phyloP scores from a whole-genome alignment of 2,329 filamentous ascomycete genomes.

The Dothistroma septosporum region DNA sequence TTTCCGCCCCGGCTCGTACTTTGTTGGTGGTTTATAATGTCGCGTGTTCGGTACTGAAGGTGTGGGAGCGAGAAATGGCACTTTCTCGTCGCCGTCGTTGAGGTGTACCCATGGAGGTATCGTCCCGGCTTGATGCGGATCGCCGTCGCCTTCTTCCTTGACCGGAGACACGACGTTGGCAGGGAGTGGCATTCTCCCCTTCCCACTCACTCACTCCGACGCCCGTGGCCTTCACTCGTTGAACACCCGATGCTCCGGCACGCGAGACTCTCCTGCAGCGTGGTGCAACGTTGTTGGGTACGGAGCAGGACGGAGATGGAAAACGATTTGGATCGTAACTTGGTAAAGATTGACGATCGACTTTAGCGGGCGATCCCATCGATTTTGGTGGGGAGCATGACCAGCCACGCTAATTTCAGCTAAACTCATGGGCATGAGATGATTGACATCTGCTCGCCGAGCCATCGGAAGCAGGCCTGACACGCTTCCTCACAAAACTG shows the following conservation, averaged over 20 bases:
- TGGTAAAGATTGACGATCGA: not conserved
- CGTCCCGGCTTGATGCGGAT: slow-evolving; percentile 27
- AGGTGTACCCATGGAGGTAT: slow-evolving; percentile 38
- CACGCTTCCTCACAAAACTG: not conserved
- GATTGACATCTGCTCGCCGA: not conserved
- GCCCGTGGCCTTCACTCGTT: not conserved
- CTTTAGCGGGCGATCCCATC: not conserved
- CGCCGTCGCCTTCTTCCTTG: slow-evolving; percentile 14
- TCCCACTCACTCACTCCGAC: not conserved
- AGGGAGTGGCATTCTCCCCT: not conserved
- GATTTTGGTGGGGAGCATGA: not conserved
- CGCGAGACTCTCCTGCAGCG: not conserved
- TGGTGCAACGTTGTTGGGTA: not conserved
- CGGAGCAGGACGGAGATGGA: not conserved
- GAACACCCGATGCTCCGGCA: not conserved
- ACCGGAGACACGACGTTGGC: not conserved
- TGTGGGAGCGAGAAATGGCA: slow-evolving; percentile 21
- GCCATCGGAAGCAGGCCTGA: not conserved
- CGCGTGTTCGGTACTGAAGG: slow-evolving; percentile 25
- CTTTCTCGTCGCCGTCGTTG: slow-evolving; percentile 30
- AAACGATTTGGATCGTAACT: not conserved
- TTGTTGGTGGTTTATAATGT: slow-evolving; percentile 29
- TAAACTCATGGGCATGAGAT: not conserved
- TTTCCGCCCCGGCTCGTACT: slow-evolving; percentile 35
- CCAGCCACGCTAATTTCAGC: not conserved